Base-by-base conservation (phyloP, 2,329 filamentous ascomycete species). In the Hypocrella siamensis region DNA sequence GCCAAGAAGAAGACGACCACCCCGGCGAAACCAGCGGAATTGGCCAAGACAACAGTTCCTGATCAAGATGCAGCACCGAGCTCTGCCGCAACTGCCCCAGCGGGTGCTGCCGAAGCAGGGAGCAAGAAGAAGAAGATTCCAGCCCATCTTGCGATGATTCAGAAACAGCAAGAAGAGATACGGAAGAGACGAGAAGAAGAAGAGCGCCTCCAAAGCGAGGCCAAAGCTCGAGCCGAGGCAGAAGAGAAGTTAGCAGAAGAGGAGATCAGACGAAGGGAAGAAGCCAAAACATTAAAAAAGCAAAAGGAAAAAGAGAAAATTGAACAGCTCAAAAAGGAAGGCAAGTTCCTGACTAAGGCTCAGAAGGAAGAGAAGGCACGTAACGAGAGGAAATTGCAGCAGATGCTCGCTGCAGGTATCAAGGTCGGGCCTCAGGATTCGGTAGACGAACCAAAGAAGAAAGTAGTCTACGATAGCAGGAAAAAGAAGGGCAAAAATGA, bases 91-190 rank as follows among this genome's bases (percentile, higher is more conserved):
- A 37, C 51, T 8, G 42, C 47, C 3, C 41, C 56, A 5, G 47
- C 55, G 4, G 42, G 60, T 3, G 55, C 58, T 16, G 48, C 59
- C 10, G 63, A 60, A 24, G 61, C 67, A 18, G 76, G 72, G 28
- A 63, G 60, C 36, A 72, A 72, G 56, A 94, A 93, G 65, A 96
- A 93, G 73, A 98, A 96, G 63, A 45, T 96, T 14, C 79, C 81
- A 10, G 64, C 81, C 34, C 76, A 77, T 34, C 65, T 92, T 28
- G 67, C 71, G 30, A 63, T 76, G 28, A 60, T 92, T 19, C 81
- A 88, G 60, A 81, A 79, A 59, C 79, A 88, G 53, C 83, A 90
- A 51, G 83, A 90, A 50, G 78, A 80, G 42, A 58, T 81, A n/a
- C 68, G 68, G 35, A 66, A 61, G 42, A 61, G 58, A 35, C 64